A percentile compares a stretch with the other conserved stretches of the same genome.
Evolutionary conservation across 225 moss, liverwort and hornwort species (phyloP).

Genomic region (Lunularia cruciata): DNA sequence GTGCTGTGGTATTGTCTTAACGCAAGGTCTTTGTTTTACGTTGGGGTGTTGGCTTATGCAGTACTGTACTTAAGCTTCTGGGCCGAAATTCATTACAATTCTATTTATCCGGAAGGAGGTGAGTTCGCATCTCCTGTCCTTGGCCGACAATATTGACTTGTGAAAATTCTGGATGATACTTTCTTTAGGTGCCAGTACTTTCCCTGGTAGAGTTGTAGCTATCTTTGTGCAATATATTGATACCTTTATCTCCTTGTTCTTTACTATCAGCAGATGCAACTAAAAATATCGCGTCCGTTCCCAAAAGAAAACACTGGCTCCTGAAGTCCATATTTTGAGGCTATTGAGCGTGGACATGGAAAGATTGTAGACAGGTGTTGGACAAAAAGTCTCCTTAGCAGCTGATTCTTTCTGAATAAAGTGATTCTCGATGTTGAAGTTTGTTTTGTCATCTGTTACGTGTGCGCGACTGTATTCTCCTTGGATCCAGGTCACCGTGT

Average conservation of each 20-base stretch:
- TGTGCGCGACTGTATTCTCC: too few species aligned
- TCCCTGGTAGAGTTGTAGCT: background rate
- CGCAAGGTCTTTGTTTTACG: background rate
- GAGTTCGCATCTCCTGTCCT: constrained; percentile 22
- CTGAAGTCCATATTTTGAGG: constrained; percentile 32
- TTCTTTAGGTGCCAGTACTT: background rate
- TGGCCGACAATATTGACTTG: background rate
- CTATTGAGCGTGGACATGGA: constrained; percentile 16
- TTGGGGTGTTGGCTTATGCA: constrained; percentile 36
- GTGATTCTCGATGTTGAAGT: too few species aligned
- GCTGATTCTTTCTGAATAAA: constrained; percentile 15
- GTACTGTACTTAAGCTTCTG: constrained; percentile 90
- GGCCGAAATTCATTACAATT: constrained; percentile 95
- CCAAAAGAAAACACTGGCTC: constrained; percentile 48
- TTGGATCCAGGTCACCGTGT: too few species aligned
- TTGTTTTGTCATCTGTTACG: too few species aligned
- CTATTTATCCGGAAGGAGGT: constrained; percentile 81
- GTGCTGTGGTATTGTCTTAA: too few species aligned
- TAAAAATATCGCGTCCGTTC: constrained; percentile 17
- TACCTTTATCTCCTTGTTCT: constrained; percentile 16
- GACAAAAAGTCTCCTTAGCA: constrained; percentile 1
- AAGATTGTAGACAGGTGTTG: background rate
- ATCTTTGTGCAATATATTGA: constrained; percentile 14
- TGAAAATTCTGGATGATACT: background rate
- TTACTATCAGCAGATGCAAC: constrained; percentile 28